phyloP scores from a whole-genome alignment of 2,329 filamentous ascomycete species.

The Thelonectria olida region DNA sequence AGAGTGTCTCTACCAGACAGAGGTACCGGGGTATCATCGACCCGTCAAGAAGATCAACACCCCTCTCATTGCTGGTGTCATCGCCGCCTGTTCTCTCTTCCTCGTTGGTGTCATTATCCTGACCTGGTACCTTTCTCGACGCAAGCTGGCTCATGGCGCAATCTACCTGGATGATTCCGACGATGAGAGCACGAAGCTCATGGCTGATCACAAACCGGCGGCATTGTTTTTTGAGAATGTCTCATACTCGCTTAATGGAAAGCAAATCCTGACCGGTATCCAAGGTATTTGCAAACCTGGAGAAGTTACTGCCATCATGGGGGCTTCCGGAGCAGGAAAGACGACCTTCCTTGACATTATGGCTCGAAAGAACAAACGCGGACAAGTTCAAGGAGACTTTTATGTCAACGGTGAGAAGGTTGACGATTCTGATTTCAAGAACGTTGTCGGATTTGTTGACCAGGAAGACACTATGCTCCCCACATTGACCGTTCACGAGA shows the following conservation, averaged over 20 bases:
- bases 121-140: constrained; percentile 88
- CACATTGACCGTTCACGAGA: constrained; percentile 96
- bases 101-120: constrained; percentile 85
- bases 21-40: constrained; percentile 88
- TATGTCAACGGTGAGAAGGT: constrained; percentile 95
- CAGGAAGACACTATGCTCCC: constrained; percentile 98
- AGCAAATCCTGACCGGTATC: constrained; percentile 82
- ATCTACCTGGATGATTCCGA: constrained; percentile 90
- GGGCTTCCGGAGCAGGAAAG: constrained; percentile 95
- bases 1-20: constrained; percentile 92
- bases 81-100: constrained; percentile 86
- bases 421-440: constrained; percentile 84
- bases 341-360: constrained; percentile 97
- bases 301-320: constrained; percentile 98
- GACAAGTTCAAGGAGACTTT: constrained; percentile 80
- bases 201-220: constrained; percentile 91
- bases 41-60: constrained; percentile 97
- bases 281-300: constrained; percentile 91
- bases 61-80: constrained; percentile 91
- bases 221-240: constrained; percentile 90
- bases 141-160: constrained; percentile 74
- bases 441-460: constrained; percentile 94
- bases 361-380: constrained; percentile 96
- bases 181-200: constrained; percentile 85
- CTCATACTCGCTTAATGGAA: constrained; percentile 86